Base-by-base conservation (phyloP, 1,284 basidiomycete species). In the Sanguinoderma infundibulare region DNA sequence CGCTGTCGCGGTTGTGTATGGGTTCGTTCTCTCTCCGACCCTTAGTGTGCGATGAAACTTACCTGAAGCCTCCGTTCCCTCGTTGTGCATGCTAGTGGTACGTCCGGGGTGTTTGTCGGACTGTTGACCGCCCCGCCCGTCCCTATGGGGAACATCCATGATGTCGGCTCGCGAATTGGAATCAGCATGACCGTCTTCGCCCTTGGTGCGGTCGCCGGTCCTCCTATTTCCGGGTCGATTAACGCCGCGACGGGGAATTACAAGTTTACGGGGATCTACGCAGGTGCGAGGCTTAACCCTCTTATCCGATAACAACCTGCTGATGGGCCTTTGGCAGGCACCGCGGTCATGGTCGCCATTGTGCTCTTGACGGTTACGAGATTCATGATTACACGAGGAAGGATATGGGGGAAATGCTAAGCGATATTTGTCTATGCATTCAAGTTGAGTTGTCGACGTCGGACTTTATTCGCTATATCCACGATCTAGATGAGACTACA, bases 141-240 rank as follows among this genome's bases (percentile, higher is more conserved):
- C 64, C 75, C 79, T 2, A 79, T 92, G 73, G 89, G 90, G 0
- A 78, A 80, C 0, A 76, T 80, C 1, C 74, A 74, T 17, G 86
- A 89, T 64, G 78, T 89, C 3, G 89, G 88, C 28, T 77, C 83
- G 30, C 79, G 86, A 10, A 74, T 81, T 3, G 87, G 89, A 0
- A 82, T 87, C 75, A 78, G 81, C 36, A 76, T 86, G 72, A 84
- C 80, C 9, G 74, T 87, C 54, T 66, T 81, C 12, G 77, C 80
- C 8, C 26, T 81, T 7, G 83, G 80, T 26, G 78, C 83, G 0
- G 68, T 86, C 1, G 77, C 76, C 9, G 85, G 87, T 2, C 83
- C 83, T 24, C 85, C 86, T 0, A 84, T 87, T 62, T 84, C 83
- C 14, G 85, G 86, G n/a, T 82, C 82, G 1, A 86, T 88, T 60